Evolutionary conservation across 1,139 yeast species (phyloP), one percentile per base, ranked within the genome.

Genomic region (Kazachstania sp.): DNA sequence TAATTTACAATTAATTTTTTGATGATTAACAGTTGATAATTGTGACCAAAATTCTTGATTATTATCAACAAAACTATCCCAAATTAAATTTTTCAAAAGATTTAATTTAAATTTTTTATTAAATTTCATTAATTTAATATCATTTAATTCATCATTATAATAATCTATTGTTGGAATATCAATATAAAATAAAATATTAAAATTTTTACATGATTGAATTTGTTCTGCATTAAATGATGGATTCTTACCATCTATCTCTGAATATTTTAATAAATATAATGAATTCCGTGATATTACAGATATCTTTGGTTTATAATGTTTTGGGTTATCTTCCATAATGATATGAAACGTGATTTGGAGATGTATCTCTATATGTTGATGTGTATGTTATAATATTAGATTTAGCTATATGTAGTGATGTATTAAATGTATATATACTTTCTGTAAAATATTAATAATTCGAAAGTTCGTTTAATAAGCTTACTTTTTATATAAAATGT

Each of bases 151-250:
- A 52, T 63, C 66, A 39, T 56, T 59, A 48, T 64, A 61, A 49
- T 60, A 63, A 48, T 64, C 68, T 4, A 64, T 62, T 5, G 65
- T 57, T 1, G 68, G 66, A n/a, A 64, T 61, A 50, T 64, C 68
- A 34, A 63, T 58, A 46, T 56, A 63, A 12, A 64, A 45, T 34
- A 52, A 52, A 4, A 62, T 51, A 37, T 56, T 54, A 43, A 57
- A 59, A n/a, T 50, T 48, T 28, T 49, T 43, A 13, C 50, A 19
- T 15, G 44, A 35, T 19, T 41, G 12, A 34, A 47, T 23, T 29
- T 6, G 18, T 32, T 11, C 30, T 29, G 37, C 19, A 11, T 43
- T 43, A 23, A 19, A 30, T 2, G 26, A 37, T 29, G 18, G 45
- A 42, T 31, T 43, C 11, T 29, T 32, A n/a, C 29, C 15, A 39